Base-by-base conservation (phyloP, 1,284 basidiomycete species). In the Rhodofomes roseus region DNA sequence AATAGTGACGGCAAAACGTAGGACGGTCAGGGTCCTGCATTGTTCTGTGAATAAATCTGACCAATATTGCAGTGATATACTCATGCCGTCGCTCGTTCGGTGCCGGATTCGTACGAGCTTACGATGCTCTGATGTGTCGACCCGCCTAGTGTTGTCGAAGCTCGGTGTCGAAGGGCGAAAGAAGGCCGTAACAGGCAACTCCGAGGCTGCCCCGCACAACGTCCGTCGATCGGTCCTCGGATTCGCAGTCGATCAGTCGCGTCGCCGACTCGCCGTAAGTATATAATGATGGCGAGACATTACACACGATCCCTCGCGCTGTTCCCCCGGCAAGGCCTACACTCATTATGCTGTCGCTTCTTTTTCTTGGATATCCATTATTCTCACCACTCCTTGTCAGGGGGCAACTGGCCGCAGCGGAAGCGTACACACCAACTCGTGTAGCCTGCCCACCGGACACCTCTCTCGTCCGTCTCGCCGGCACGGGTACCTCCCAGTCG, bases 381-480 rank as follows among this genome's bases (percentile, higher is more conserved):
- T 20, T 36, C 27, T 50, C 53, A n/a, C 37, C 53, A 12, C 37
- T 43, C 25, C 41, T 43, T 20, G 55, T 20, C 37, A 43, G 18
- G 22, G 36, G 46, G 23, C 66, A 68, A 39, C 55, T 55, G 12
- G 56, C 60, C 11, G 68, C 68, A 20, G 64, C 65, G 1, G 51
- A 54, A 11, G 65, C 66, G 0, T 70, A 69, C 40, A 62, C 68
- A 0, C 70, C 70, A 2, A 54, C 59, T 2, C 31, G 60, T 14
- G 54, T 65, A 6, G 36, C 63, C n/a, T 71, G 70, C 46, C 68
- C 68, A 1, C 20, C 16, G 7, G 62, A 60, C 23, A 62, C 62
- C 4, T 37, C 56, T 4, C 66, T 70, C 43, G 54, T 69, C 12
- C 66, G 68, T 22, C 36, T 62, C 5, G 62, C 64, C 2, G 65